Percentiles rank a stretch among this genome's conserved stretches.
Evolutionary conservation across 106 monocot species (phyloP).

Genomic region (Dactylorhiza incarnata): DNA sequence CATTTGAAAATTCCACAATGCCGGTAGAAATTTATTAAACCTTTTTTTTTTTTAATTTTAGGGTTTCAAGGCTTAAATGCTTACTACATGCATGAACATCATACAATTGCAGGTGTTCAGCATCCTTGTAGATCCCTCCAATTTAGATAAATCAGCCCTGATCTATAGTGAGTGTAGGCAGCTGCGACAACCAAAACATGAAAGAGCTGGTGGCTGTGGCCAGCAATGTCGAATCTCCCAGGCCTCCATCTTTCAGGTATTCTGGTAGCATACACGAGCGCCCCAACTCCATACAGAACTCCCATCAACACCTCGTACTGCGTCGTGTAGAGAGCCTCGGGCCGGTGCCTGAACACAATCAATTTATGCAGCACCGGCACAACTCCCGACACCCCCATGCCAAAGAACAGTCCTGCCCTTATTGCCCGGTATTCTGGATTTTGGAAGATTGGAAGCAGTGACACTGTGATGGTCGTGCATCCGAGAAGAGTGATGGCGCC

Average conservation of each 20-base stretch:
- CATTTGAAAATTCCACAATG: too few relatives aligned
- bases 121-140: slow-evolving; percentile 95
- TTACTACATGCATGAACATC: neutral
- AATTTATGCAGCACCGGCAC: slow-evolving; percentile 87
- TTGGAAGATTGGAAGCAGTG: slow-evolving; percentile 76
- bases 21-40: too few relatives aligned
- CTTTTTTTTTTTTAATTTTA: too few relatives aligned
- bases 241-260: slow-evolving; percentile 91
- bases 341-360: slow-evolving; percentile 40
- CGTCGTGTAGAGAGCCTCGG: slow-evolving; percentile 84
- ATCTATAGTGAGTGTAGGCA: slow-evolving; percentile 72
- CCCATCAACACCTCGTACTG: slow-evolving; percentile 91
- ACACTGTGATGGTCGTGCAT: slow-evolving; percentile 49
- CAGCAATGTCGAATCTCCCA: slow-evolving; percentile 88
- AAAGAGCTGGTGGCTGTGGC: slow-evolving; percentile 96
- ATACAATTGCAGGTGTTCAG: slow-evolving; percentile 8
- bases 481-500: slow-evolving; percentile 70
- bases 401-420: slow-evolving; percentile 73
- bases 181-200: slow-evolving; percentile 91
- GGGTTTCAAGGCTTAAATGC: too few relatives aligned
- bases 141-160: slow-evolving; percentile 81
- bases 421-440: slow-evolving; percentile 56
- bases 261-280: slow-evolving; percentile 77
- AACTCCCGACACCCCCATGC: slow-evolving; percentile 91
- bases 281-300: slow-evolving; percentile 71